These are phyloP conservation scores for Xerocomus spinulosus DNA, from an alignment of 768 basidiomycete genomes.

Conservation along the genomic window DNA sequence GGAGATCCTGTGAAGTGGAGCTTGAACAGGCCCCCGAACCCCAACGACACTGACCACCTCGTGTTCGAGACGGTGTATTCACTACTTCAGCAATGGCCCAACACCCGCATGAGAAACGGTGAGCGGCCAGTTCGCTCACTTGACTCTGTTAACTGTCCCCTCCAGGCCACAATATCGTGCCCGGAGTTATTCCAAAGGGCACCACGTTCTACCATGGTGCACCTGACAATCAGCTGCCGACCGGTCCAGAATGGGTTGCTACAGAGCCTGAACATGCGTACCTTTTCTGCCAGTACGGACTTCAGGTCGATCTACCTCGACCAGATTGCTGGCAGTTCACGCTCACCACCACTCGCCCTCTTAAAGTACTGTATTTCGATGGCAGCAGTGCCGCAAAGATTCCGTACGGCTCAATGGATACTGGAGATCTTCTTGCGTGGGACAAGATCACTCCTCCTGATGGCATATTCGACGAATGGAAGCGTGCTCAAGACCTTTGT, in stretches of 20 bases:
- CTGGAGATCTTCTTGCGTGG: not conserved
- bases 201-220: not conserved
- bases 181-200: not conserved
- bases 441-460: not conserved
- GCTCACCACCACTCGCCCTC: not conserved
- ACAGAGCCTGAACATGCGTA: not conserved
- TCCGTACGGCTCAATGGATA: not conserved
- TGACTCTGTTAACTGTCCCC: not conserved
- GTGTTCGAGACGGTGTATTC: not conserved
- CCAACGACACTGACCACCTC: not conserved
- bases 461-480: not conserved
- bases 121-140: not conserved
- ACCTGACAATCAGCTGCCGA: not conserved
- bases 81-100: not conserved
- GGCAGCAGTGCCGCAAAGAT: not conserved
- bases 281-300: not conserved
- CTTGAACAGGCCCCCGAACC: not conserved
- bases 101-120: not conserved
- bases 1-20: not conserved
- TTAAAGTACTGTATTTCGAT: not conserved
- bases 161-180: not conserved
- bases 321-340: not conserved
- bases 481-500: not conserved
- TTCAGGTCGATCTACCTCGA: not conserved
- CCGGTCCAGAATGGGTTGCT: not conserved